phyloP scores from a whole-genome alignment of 225 moss, liverwort and hornwort genomes.

The Antitrichia curtipendula region DNA sequence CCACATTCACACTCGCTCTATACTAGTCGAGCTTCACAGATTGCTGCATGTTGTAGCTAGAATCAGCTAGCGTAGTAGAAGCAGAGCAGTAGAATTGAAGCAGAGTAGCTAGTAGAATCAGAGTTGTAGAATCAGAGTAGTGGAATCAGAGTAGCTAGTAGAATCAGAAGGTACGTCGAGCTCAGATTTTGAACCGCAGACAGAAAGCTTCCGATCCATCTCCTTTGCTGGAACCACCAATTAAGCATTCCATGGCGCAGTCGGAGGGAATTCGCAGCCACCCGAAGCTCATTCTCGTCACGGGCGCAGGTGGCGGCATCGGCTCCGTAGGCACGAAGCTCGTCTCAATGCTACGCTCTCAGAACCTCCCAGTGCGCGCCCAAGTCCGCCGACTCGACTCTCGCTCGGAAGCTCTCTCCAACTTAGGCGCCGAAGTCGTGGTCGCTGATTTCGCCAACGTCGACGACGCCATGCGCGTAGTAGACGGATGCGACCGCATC shows the following conservation, averaged over 20 bases:
- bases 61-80: no score
- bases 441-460: slow-evolving; percentile 3
- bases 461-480: neutral
- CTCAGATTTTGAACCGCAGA: neutral
- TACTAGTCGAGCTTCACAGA: no score
- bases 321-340: slow-evolving; percentile 2
- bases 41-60: neutral
- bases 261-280: neutral
- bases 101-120: no score
- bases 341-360: neutral
- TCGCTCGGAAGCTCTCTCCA: neutral
- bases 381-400: slow-evolving; percentile 8
- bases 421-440: neutral
- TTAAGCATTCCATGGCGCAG: neutral
- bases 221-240: neutral
- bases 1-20: neutral
- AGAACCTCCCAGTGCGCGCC: neutral
- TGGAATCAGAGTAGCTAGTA: neutral
- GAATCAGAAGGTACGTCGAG: neutral
- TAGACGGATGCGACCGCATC: slow-evolving; percentile 7
- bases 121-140: neutral
- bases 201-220: neutral
- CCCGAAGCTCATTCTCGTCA: slow-evolving; percentile 9
- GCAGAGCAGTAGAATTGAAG: no score
- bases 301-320: slow-evolving; percentile 10